Conservation (phyloP, 331 rosid species). For the Prunus yedoensis region DNA sequence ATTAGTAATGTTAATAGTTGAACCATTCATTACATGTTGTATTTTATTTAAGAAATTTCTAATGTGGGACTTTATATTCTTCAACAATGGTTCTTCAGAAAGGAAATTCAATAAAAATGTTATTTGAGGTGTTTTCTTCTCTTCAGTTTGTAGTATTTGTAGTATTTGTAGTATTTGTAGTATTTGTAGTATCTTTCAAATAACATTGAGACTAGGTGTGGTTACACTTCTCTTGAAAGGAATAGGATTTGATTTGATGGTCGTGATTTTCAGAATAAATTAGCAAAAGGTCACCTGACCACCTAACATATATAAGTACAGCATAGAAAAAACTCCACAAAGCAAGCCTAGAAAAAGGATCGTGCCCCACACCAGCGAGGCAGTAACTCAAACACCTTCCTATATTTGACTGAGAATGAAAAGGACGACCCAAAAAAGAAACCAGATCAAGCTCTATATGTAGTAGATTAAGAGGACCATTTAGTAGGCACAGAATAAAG, state of each 20-base stretch:
- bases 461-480: background rate
- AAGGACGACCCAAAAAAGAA: background rate
- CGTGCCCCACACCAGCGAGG: background rate
- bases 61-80: no score
- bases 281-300: background rate
- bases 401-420: conserved; percentile 6
- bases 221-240: background rate
- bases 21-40: no score
- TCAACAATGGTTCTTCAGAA: no score
- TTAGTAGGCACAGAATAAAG: no score
- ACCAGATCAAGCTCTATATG: background rate
- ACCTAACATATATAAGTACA: background rate
- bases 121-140: no score
- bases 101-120: no score
- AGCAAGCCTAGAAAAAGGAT: conserved; percentile 12
- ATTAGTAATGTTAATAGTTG: no score
- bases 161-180: no score
- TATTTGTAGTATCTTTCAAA: no score
- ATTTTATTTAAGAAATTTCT: no score
- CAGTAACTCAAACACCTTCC: background rate
- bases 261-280: background rate
- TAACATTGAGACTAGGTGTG: background rate
- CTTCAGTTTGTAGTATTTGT: no score
- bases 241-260: background rate
- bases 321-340: background rate